phyloP scores from a whole-genome alignment of 202 grass and related monocot species.

The Setaria italica region DNA sequence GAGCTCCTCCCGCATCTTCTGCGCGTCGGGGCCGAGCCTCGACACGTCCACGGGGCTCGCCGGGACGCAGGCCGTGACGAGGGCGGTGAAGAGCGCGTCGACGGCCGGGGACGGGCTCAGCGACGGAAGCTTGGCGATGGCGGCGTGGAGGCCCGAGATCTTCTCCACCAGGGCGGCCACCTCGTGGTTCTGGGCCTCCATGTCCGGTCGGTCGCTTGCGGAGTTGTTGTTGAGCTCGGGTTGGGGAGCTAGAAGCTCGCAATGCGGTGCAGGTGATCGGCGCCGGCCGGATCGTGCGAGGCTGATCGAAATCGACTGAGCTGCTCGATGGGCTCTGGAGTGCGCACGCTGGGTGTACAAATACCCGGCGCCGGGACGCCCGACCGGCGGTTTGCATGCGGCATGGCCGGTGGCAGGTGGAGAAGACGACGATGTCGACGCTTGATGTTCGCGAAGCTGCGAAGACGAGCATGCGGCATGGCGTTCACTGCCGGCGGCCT shows the following conservation, averaged over 20 bases:
- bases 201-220: neutral
- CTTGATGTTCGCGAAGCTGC: no score
- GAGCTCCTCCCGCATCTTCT: no score
- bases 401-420: no score
- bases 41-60: slow-evolving; percentile 63
- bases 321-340: neutral
- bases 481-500: neutral
- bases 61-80: slow-evolving; percentile 74
- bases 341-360: neutral
- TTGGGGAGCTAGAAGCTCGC: no score
- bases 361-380: neutral
- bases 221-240: neutral
- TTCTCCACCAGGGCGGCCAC: slow-evolving; percentile 61
- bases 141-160: slow-evolving; percentile 56
- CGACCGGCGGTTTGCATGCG: neutral
- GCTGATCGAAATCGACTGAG: neutral
- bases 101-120: slow-evolving; percentile 68
- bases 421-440: no score
- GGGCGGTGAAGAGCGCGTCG: slow-evolving; percentile 73
- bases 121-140: slow-evolving; percentile 58
- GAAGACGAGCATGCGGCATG: neutral
- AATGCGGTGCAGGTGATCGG: no score
- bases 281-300: neutral
- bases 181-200: slow-evolving; percentile 49
- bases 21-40: slow-evolving; percentile 29